These are phyloP conservation scores for Hypericum perforatum DNA, from an alignment of 345 rosid genomes.

Conservation along the genomic window DNA sequence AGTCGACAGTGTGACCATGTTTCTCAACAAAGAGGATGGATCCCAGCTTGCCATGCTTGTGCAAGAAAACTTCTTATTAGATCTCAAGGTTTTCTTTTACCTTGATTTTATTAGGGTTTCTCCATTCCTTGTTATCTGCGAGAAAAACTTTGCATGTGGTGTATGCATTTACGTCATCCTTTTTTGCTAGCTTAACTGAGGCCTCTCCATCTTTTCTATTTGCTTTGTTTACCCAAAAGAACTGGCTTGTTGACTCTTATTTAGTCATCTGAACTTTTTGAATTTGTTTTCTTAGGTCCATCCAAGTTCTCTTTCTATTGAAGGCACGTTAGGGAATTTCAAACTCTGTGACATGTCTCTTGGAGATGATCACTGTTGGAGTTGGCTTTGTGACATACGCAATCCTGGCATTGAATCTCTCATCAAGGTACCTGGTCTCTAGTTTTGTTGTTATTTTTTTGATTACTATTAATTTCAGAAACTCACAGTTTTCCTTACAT, in stretches of 20 bases:
- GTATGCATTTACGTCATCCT: not conserved
- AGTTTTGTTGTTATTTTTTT: not conserved
- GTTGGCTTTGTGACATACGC: slow-evolving; percentile 98
- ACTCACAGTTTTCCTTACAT: slow-evolving; percentile 3
- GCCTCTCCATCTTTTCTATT: not conserved
- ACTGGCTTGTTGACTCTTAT: not conserved
- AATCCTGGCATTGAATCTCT: slow-evolving; percentile 92
- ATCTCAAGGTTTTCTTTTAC: slow-evolving; percentile 56
- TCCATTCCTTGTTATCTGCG: not conserved
- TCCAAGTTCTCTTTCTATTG: slow-evolving; percentile 83
- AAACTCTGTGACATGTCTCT: slow-evolving; percentile 88
- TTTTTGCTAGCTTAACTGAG: slow-evolving; percentile 4
- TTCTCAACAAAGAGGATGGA: slow-evolving; percentile 94
- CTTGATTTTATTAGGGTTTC: not conserved
- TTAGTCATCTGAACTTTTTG: slow-evolving; percentile 16
- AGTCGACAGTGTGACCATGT: slow-evolving; percentile 75
- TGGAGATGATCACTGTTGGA: slow-evolving; percentile 62
- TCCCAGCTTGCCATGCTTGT: slow-evolving; percentile 93
- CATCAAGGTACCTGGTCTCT: slow-evolving; percentile 50
- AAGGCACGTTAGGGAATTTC: slow-evolving; percentile 91
- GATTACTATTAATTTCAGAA: not conserved
- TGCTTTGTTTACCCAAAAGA: not conserved
- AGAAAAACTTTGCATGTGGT: slow-evolving; percentile 3
- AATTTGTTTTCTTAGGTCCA: slow-evolving; percentile 45
- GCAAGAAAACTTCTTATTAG: slow-evolving; percentile 84